Evolutionary conservation across 2,329 filamentous ascomycete species (phyloP).

Genomic region (Delphinella strobiligena): DNA sequence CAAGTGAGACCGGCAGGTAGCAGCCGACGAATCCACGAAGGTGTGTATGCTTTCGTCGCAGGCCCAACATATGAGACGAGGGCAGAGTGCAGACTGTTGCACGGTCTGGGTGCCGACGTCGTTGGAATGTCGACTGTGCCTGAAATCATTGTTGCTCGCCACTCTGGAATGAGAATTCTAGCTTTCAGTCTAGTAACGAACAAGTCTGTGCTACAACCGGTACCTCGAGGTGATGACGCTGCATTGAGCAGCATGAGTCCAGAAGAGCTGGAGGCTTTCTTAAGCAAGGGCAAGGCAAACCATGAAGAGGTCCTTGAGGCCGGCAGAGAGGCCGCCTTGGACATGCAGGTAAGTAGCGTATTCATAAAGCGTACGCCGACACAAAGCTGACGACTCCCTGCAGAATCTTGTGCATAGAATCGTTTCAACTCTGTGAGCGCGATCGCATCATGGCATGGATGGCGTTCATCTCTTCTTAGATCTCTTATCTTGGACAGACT

Average conservation of each 20-base stretch:
- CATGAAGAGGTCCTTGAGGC: conserved; percentile 55
- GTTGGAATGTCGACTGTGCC: conserved; percentile 61
- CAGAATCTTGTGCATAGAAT: conserved; percentile 11
- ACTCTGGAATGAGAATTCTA: conserved; percentile 50
- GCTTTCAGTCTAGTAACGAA: conserved; percentile 58
- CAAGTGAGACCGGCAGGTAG: conserved; percentile 34
- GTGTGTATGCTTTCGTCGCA: conserved; percentile 53
- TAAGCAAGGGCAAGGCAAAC: conserved; percentile 49
- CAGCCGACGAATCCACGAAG: conserved; percentile 46
- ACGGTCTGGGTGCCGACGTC: conserved; percentile 50
- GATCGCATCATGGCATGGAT: background rate
- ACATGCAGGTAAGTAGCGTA: conserved; percentile 39
- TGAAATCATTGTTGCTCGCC: conserved; percentile 54
- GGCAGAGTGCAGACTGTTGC: conserved; percentile 52
- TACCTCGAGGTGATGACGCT: conserved; percentile 45
- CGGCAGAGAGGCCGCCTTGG: conserved; percentile 45
- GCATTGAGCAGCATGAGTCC: conserved; percentile 38
- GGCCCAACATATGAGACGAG: conserved; percentile 55
- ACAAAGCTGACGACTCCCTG: conserved; percentile 2
- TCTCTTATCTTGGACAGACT: conserved; percentile 55
- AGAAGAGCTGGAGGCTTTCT: conserved; percentile 40
- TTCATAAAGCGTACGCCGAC: background rate
- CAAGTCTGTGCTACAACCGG: conserved; percentile 47
- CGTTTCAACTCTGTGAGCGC: conserved; percentile 9
- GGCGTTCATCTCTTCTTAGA: conserved; percentile 22